Percentiles rank a stretch among this genome's conserved stretches.
Conservation (phyloP, 371 early-diverging fungal species). For the Mortierella sp. region DNA sequence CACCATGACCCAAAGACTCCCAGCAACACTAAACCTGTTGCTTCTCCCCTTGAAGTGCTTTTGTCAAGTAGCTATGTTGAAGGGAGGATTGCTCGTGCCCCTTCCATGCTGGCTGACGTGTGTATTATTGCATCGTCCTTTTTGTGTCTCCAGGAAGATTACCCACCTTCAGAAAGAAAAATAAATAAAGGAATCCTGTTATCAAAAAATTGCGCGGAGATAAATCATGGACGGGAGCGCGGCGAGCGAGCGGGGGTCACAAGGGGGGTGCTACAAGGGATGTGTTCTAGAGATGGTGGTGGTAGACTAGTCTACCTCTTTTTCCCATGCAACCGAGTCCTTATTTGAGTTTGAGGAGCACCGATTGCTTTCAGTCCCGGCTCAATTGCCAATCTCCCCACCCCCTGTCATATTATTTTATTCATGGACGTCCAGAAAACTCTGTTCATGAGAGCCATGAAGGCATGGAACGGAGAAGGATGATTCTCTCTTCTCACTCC, state of each 20-base stretch:
- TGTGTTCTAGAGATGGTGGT: too few species aligned
- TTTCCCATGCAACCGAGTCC: too few species aligned
- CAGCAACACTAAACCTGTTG: background rate
- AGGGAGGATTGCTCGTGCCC: background rate
- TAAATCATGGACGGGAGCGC: too few species aligned
- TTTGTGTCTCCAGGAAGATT: too few species aligned
- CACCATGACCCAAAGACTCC: conserved; percentile 6
- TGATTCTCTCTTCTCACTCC: background rate
- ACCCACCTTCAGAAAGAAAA: too few species aligned
- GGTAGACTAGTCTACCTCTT: too few species aligned
- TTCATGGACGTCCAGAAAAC: background rate
- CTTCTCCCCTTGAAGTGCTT: too few species aligned
- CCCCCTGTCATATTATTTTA: background rate
- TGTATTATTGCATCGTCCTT: background rate
- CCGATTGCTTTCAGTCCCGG: background rate
- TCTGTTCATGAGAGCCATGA: background rate
- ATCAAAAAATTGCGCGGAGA: too few species aligned
- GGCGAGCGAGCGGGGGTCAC: too few species aligned
- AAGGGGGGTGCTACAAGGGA: too few species aligned
- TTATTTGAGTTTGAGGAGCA: too few species aligned
- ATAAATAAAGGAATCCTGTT: too few species aligned
- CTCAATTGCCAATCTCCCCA: background rate
- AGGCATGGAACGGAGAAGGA: background rate
- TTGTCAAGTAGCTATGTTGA: background rate
- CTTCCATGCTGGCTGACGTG: background rate